A percentile compares a stretch with the other conserved stretches of the same genome.
These are phyloP conservation scores for Speleostelium caveatum DNA, from an alignment of 78 protist genomes.

Conservation along the genomic window DNA sequence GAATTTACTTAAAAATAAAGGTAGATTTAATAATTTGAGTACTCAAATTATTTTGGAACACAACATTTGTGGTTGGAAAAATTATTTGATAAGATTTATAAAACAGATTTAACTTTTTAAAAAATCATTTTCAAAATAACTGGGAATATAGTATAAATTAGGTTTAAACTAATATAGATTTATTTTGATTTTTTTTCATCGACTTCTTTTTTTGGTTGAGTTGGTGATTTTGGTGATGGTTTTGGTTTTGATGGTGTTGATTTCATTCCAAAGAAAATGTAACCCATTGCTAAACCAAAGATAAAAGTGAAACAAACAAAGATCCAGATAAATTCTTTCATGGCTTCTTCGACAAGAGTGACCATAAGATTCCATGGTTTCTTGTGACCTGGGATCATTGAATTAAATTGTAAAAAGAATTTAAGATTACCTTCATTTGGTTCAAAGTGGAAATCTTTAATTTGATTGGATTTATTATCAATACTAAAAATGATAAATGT, in stretches of 20 bases:
- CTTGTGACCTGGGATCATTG: background rate
- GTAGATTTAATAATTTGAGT: too few species aligned
- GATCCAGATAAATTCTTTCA: constrained; percentile 43
- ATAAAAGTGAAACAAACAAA: constrained; percentile 31
- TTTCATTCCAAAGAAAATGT: constrained; percentile 19
- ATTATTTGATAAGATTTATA: too few species aligned
- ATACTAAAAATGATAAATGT: constrained; percentile 20
- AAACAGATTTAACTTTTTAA: too few species aligned
- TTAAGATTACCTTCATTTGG: constrained; percentile 24
- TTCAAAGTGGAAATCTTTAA: constrained; percentile 26
- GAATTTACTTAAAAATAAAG: too few species aligned
- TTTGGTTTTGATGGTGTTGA: background rate
- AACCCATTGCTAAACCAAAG: constrained; percentile 41
- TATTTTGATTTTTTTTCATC: too few species aligned
- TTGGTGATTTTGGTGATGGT: background rate
- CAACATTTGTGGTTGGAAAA: too few species aligned
- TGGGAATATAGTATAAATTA: too few species aligned
- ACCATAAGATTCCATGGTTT: constrained; percentile 34
- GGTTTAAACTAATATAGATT: too few species aligned
- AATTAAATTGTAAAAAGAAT: background rate
- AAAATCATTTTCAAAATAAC: too few species aligned
- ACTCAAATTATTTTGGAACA: too few species aligned
- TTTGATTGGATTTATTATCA: background rate
- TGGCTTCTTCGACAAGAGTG: constrained; percentile 48
- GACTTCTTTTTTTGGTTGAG: background rate